Percentiles rank a stretch among this genome's conserved stretches.
Conservation (phyloP, 2,329 filamentous ascomycete species). For the Aspergillus japonicus region DNA sequence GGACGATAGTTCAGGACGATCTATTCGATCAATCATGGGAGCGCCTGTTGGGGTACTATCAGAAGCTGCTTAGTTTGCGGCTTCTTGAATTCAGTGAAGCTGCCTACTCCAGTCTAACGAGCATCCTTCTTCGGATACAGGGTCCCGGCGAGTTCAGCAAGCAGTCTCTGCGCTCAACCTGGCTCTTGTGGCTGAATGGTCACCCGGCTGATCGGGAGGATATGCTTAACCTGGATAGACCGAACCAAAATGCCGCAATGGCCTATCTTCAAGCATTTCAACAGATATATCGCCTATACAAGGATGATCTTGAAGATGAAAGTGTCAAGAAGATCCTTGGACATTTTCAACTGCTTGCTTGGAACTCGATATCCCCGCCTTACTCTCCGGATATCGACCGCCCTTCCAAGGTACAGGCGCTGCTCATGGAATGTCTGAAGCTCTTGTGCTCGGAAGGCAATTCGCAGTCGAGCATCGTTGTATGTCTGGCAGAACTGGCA, state of each 20-base stretch:
- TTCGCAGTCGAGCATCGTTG: conserved; percentile 37
- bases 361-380: conserved; percentile 59
- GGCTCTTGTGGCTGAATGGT: conserved; percentile 68
- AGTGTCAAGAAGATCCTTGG: conserved; percentile 67
- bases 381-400: conserved; percentile 43
- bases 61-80: conserved; percentile 60
- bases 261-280: conserved; percentile 77
- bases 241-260: conserved; percentile 79
- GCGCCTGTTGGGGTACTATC: conserved; percentile 68
- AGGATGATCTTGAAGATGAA: conserved; percentile 60
- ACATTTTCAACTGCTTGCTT: conserved; percentile 69
- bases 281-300: conserved; percentile 75
- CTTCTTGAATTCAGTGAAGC: conserved; percentile 71
- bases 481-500: conserved; percentile 64
- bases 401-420: conserved; percentile 36
- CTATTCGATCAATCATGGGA: conserved; percentile 74
- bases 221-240: conserved; percentile 46
- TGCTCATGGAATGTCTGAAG: conserved; percentile 37
- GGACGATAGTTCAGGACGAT: conserved; percentile 64
- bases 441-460: conserved; percentile 35
- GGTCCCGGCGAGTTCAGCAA: conserved; percentile 43
- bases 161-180: conserved; percentile 59
- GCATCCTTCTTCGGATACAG: conserved; percentile 55
- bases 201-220: conserved; percentile 54
- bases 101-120: conserved; percentile 65